phyloP scores from a whole-genome alignment of 2,329 filamentous ascomycete species.

The Aureobasidium melanogenum region DNA sequence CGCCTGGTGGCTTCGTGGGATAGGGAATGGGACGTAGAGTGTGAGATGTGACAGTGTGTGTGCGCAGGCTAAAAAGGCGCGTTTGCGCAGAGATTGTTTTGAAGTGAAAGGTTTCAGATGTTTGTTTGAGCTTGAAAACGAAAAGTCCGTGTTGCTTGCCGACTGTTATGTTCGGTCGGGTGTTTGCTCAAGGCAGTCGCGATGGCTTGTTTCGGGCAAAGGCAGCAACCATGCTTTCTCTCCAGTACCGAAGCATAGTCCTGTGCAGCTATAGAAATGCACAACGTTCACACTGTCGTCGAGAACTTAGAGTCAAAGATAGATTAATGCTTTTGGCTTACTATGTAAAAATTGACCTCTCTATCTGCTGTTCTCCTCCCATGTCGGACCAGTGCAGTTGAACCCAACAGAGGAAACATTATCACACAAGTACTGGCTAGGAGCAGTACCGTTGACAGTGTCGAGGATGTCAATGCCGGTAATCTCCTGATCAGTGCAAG shows the following conservation, averaged over 20 bases:
- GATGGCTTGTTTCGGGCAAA: not conserved
- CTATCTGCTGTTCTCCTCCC: constrained; percentile 11
- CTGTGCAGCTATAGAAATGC: not conserved
- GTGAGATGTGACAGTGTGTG: too few species aligned
- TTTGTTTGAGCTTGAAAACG: not conserved
- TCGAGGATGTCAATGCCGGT: constrained; percentile 16
- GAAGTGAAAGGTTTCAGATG: not conserved
- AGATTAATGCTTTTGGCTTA: not conserved
- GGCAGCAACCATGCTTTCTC: not conserved
- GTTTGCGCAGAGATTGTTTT: not conserved
- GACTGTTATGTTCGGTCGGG: not conserved
- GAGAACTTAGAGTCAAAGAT: not conserved
- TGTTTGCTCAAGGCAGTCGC: not conserved
- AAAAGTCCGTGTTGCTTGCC: not conserved
- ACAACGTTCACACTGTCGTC: not conserved
- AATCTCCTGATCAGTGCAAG: constrained; percentile 21
- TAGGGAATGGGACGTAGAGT: not conserved
- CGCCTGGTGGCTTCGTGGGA: not conserved
- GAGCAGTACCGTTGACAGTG: constrained; percentile 15
- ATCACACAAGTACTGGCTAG: constrained; percentile 19
- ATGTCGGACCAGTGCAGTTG: constrained; percentile 18
- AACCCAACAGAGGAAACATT: constrained; percentile 18
- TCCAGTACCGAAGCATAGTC: not conserved
- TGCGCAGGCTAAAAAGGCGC: not conserved
- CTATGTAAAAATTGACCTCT: not conserved